These are phyloP conservation scores for Scenedesmus sp. DNA, from an alignment of 163 green algal genomes.

Conservation along the genomic window DNA sequence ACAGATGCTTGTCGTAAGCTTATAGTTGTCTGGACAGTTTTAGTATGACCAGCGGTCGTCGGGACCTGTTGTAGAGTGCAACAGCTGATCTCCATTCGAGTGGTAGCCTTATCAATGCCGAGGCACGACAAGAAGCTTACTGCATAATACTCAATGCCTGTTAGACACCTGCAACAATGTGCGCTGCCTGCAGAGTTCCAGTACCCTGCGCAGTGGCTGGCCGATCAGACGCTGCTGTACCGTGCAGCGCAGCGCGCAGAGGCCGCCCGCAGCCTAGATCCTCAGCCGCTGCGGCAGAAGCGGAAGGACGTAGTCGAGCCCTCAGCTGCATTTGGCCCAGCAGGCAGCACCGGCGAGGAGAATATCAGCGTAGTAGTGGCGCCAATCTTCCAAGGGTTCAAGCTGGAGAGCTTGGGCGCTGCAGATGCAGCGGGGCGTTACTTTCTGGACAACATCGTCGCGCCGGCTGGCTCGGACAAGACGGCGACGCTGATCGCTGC, in stretches of 20 bases:
- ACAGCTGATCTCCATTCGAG: too few species aligned
- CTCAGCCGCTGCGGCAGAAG: conserved; percentile 58
- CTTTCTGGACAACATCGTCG: conserved; percentile 74
- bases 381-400: conserved; percentile 82
- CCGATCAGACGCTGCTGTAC: conserved; percentile 80
- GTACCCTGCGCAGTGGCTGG: conserved; percentile 84
- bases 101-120: too few species aligned
- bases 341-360: conserved; percentile 83
- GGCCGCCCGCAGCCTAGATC: conserved; percentile 66
- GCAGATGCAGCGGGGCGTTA: conserved; percentile 64
- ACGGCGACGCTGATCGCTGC: conserved; percentile 66
- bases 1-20: too few species aligned
- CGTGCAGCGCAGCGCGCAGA: conserved; percentile 63
- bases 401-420: conserved; percentile 72
- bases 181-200: conserved; percentile 74
- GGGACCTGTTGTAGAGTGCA: too few species aligned
- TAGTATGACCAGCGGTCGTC: too few species aligned
- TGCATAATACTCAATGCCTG: too few species aligned
- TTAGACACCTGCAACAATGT: neutral
- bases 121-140: too few species aligned
- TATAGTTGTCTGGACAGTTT: too few species aligned
- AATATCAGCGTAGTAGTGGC: conserved; percentile 91
- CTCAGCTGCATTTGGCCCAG: conserved; percentile 79
- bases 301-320: conserved; percentile 67
- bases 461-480: conserved; percentile 58